Conservation (phyloP, 371 early-diverging fungal genomes). For the Mortierella sp. region DNA sequence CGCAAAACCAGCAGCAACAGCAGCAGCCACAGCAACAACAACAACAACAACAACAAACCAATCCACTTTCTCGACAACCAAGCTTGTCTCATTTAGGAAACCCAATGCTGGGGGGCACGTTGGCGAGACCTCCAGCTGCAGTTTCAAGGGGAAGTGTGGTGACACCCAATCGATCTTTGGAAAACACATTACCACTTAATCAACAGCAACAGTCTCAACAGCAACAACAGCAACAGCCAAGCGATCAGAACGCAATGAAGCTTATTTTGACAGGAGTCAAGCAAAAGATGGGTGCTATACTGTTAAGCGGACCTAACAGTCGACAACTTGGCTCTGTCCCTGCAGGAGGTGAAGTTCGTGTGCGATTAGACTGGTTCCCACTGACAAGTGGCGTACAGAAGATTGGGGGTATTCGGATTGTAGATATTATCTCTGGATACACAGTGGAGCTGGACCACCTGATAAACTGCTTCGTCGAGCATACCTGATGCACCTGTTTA, state of each 20-base stretch:
- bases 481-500: conserved; percentile 19
- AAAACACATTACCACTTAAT: conserved; percentile 50
- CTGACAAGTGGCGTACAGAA: conserved; percentile 88
- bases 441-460: conserved; percentile 78
- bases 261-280: conserved; percentile 79
- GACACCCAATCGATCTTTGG: conserved; percentile 37
- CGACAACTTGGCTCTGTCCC: conserved; percentile 75
- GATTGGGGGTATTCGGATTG: conserved; percentile 82
- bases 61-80: conserved; percentile 25
- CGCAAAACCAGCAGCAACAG: conserved; percentile 24
- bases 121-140: conserved; percentile 48
- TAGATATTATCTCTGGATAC: conserved; percentile 74
- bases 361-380: conserved; percentile 85
- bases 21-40: conserved; percentile 32
- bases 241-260: conserved; percentile 63
- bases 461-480: conserved; percentile 73
- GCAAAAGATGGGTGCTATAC: conserved; percentile 84
- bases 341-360: conserved; percentile 70
- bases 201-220: conserved; percentile 11
- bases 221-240: conserved; percentile 8
- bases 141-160: conserved; percentile 48
- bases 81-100: conserved; percentile 10
- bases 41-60: conserved; percentile 13
- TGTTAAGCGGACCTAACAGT: conserved; percentile 82
- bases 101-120: conserved; percentile 17